These are phyloP conservation scores for Aspergillus ruber DNA, from an alignment of 2,329 filamentous ascomycete genomes.

Conservation along the genomic window DNA sequence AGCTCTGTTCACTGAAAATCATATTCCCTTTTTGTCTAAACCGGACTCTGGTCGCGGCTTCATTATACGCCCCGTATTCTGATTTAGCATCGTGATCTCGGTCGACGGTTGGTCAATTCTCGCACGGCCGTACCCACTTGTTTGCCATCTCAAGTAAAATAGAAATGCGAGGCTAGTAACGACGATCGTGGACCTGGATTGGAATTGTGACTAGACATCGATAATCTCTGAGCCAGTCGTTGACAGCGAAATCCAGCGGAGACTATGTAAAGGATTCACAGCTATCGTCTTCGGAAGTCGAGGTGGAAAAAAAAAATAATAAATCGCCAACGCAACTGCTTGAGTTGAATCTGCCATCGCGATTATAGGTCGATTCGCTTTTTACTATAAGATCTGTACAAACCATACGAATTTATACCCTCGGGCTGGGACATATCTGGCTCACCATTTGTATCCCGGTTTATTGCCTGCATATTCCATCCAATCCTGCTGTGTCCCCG, in stretches of 20 bases:
- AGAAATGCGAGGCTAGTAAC: neutral
- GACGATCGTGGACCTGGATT: neutral
- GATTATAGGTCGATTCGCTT: neutral
- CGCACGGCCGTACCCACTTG: neutral
- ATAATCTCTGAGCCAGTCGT: too few relatives aligned
- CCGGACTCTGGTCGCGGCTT: neutral
- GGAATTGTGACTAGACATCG: neutral
- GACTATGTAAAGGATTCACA: neutral
- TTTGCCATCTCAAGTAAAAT: neutral
- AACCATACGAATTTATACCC: neutral
- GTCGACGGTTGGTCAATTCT: too few relatives aligned
- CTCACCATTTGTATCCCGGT: neutral
- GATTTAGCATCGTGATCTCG: neutral
- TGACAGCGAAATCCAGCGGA: too few relatives aligned
- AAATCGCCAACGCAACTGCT: neutral
- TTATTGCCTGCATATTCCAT: neutral
- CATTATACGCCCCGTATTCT: neutral
- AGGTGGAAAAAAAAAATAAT: neutral
- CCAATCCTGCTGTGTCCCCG: neutral
- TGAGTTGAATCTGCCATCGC: neutral
- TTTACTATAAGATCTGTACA: neutral
- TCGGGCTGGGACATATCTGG: neutral
- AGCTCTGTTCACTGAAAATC: neutral
- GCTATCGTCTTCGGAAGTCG: neutral
- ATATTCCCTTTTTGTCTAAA: neutral